Percentiles rank a stretch among this genome's conserved stretches.
phyloP scores from a whole-genome alignment of 495 filamentous ascomycete species.

The Aspergillus cristatus region DNA sequence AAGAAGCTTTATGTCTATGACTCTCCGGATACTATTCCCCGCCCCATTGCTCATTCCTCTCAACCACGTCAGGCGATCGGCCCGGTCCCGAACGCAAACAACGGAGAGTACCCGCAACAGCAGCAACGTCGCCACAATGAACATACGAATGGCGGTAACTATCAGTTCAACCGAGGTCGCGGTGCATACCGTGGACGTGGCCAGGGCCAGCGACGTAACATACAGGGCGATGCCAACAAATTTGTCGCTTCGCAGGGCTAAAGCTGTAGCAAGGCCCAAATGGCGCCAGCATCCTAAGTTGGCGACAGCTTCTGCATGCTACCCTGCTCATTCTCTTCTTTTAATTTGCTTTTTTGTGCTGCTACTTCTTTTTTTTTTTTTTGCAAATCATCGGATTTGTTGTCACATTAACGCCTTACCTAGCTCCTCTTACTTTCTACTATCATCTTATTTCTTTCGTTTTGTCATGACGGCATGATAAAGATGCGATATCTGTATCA shows the following conservation, averaged over 20 bases:
- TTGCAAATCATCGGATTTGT: no score
- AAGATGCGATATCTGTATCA: conserved; percentile 24
- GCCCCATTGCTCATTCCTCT: conserved; percentile 51
- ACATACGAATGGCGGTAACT: conserved; percentile 29
- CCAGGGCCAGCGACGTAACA: conserved; percentile 35
- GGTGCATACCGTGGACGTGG: conserved; percentile 38
- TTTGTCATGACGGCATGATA: conserved; percentile 17
- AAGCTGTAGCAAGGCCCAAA: conserved; percentile 23
- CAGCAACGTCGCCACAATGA: conserved; percentile 27
- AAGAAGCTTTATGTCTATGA: conserved; percentile 99
- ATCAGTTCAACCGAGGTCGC: conserved; percentile 27
- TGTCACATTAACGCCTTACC: no score
- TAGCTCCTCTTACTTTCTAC: background rate
- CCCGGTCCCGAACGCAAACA: conserved; percentile 13
- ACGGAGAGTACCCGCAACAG: conserved; percentile 18
- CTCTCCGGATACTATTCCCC: conserved; percentile 85
- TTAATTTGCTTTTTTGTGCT: conserved; percentile 2
- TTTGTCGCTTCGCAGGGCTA: conserved; percentile 19
- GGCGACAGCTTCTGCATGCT: background rate
- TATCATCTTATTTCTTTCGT: conserved; percentile 7
- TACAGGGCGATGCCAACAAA: conserved; percentile 24
- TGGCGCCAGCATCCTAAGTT: conserved; percentile 20
- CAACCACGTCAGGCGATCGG: conserved; percentile 19
- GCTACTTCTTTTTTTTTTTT: conserved; percentile 4
- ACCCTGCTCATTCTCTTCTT: conserved; percentile 1